Evolutionary conservation across 495 filamentous ascomycete species (phyloP), one percentile per base, ranked within the genome.

Genomic region (Aspergillus kassunensis): DNA sequence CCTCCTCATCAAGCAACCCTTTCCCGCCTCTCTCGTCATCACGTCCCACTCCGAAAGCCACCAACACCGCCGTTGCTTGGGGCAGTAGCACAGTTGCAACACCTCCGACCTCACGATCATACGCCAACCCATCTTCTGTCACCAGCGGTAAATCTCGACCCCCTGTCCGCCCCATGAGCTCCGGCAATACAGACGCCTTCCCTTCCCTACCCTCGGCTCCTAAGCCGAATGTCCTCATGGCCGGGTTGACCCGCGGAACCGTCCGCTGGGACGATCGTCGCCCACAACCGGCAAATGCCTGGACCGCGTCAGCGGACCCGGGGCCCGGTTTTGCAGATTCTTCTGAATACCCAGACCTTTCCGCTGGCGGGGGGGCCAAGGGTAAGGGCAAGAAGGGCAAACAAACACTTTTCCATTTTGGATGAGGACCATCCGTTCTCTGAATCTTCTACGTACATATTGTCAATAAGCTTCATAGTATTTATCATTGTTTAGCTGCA

Each of bases 331-430:
- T 61, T 3, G 73, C 68, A 13, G 69, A 67, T 9, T 33, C 30
- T n/a, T 33, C 30, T 33, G 67, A 69, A 0, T 67, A 51, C 6
- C 69, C 59, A 31, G 61, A 60, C n/a, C 44, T 49, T 35, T 60
- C 43, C 12, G 62, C 54, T 35, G 19, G 19, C 10, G 77, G 76
- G 42, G 78, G 79, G 0, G 88, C 87, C 66, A 85, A 81, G 67
- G 88, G 88, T 49, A 85, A 86, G 13, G 90, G 85, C 54, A 85
- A 89, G 69, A 83, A 80, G 54, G 87, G 89, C 66, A 92, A 92
- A 71, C 86, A 92, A 69, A 84, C 87, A 4, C 67, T 91, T 44
- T 78, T 77, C 61, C 76, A 80, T 54, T 78, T 80, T 59, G 78
- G 78, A 41, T 80, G 53, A 65, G 54, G 12, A 16, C 15, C 39